phyloP scores from a whole-genome alignment of 192 early-diverging fungal genomes.

The Backusella sp. region DNA sequence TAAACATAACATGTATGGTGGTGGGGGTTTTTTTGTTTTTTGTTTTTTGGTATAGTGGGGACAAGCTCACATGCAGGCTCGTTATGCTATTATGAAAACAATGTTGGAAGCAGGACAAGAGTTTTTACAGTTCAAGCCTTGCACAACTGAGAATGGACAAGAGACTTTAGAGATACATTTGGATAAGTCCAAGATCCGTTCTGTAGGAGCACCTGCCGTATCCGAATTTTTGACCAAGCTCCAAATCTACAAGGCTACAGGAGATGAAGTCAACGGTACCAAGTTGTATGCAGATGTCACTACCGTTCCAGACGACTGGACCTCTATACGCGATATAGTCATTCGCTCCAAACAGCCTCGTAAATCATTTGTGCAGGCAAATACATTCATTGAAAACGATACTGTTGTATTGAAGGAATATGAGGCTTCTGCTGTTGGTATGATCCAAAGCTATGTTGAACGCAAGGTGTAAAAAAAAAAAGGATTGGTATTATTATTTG shows the following conservation, averaged over 20 bases:
- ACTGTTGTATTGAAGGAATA: constrained; percentile 54
- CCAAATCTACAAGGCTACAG: constrained; percentile 61
- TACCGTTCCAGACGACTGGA: constrained; percentile 50
- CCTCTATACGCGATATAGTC: constrained; percentile 48
- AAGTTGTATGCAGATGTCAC: constrained; percentile 48
- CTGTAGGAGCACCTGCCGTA: constrained; percentile 49
- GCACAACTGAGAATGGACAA: constrained; percentile 22
- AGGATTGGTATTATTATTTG: not conserved
- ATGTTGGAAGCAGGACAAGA: constrained; percentile 45
- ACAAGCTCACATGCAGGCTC: constrained; percentile 65
- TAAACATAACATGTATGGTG: not conserved
- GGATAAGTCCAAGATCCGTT: constrained; percentile 51
- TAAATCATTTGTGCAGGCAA: constrained; percentile 54
- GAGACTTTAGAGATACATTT: constrained; percentile 45
- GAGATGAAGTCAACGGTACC: constrained; percentile 46
- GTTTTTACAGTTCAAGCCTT: constrained; percentile 34
- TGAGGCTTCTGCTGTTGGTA: constrained; percentile 48
- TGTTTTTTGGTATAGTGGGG: constrained; percentile 35
- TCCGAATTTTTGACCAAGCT: constrained; percentile 54
- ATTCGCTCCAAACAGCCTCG: constrained; percentile 52
- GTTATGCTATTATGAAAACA: constrained; percentile 52
- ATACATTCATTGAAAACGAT: constrained; percentile 43
- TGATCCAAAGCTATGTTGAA: constrained; percentile 58
- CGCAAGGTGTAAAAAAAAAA: constrained; percentile 31
- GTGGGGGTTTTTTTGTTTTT: not conserved